Evolutionary conservation across 2,329 filamentous ascomycete genomes (phyloP).

Genomic region (Apiospora pterosperma): DNA sequence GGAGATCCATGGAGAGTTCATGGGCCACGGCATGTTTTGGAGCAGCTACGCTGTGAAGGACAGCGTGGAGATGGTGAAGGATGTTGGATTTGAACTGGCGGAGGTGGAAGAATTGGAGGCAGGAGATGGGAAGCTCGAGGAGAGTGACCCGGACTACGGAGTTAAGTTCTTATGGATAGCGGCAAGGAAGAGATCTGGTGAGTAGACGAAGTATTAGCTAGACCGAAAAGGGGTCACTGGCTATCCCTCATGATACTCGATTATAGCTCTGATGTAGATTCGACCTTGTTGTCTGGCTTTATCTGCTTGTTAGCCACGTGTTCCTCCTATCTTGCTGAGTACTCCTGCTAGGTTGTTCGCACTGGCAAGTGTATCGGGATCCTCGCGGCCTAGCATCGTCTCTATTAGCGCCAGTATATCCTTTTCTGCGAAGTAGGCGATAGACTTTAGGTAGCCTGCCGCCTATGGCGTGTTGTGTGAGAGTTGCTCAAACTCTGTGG

Average conservation of each 20-base stretch:
- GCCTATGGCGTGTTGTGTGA: neutral
- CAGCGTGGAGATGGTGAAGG: slow-evolving; percentile 26
- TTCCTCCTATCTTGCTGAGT: too few relatives aligned
- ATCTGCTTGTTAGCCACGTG: too few relatives aligned
- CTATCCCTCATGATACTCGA: too few relatives aligned
- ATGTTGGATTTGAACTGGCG: slow-evolving; percentile 31
- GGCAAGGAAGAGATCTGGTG: slow-evolving; percentile 17
- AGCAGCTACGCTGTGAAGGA: slow-evolving; percentile 35
- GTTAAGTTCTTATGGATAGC: slow-evolving; percentile 38
- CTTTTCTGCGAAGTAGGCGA: neutral
- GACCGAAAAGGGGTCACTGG: too few relatives aligned
- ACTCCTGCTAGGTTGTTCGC: too few relatives aligned
- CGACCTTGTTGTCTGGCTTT: too few relatives aligned
- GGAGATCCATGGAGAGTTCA: slow-evolving; percentile 23
- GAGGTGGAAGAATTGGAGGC: slow-evolving; percentile 27
- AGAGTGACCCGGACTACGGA: slow-evolving; percentile 16
- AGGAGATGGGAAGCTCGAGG: slow-evolving; percentile 11
- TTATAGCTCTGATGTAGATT: too few relatives aligned
- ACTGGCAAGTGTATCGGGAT: too few relatives aligned
- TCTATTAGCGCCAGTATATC: neutral
- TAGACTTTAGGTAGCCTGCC: neutral
- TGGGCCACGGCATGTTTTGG: slow-evolving; percentile 40
- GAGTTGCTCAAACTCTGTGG: neutral
- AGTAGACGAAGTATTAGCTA: too few relatives aligned
- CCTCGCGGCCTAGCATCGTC: neutral